phyloP scores from a whole-genome alignment of 1,139 yeast species.

The Geotrichum bryndzae region DNA sequence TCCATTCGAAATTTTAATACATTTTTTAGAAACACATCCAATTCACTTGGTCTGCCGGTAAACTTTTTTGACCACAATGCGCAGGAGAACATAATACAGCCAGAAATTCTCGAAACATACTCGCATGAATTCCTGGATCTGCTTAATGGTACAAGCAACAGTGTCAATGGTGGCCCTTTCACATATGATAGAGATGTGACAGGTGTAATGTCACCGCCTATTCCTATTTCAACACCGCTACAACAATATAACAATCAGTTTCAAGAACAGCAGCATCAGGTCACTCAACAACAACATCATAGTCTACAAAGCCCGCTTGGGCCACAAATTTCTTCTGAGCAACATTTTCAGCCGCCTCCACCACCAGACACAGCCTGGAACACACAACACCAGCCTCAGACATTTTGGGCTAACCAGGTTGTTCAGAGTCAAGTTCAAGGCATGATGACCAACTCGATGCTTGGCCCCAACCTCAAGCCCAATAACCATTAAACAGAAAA shows the following conservation, averaged over 20 bases:
- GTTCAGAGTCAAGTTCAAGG: neutral
- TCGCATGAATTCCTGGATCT: constrained; percentile 1
- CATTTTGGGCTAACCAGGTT: neutral
- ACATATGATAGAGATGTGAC: neutral
- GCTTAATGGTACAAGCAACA: constrained; percentile 2
- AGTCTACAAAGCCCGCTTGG: neutral
- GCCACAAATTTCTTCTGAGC: neutral
- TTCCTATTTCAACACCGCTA: neutral
- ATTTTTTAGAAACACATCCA: constrained; percentile 6
- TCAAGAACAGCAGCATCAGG: neutral
- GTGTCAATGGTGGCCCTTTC: neutral
- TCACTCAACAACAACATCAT: neutral
- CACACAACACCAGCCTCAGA: neutral
- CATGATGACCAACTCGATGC: neutral
- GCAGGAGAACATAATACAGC: neutral
- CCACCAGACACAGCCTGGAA: neutral
- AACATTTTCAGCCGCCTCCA: neutral
- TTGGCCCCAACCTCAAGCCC: neutral
- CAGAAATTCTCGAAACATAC: constrained; percentile 3
- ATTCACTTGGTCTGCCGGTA: constrained; percentile 7
- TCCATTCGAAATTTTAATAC: neutral
- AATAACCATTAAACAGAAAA: neutral
- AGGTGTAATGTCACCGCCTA: neutral
- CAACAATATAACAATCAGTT: neutral
- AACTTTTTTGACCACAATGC: constrained; percentile 7